phyloP scores from a whole-genome alignment of 768 basidiomycete species.

The Boletus speciosus region DNA sequence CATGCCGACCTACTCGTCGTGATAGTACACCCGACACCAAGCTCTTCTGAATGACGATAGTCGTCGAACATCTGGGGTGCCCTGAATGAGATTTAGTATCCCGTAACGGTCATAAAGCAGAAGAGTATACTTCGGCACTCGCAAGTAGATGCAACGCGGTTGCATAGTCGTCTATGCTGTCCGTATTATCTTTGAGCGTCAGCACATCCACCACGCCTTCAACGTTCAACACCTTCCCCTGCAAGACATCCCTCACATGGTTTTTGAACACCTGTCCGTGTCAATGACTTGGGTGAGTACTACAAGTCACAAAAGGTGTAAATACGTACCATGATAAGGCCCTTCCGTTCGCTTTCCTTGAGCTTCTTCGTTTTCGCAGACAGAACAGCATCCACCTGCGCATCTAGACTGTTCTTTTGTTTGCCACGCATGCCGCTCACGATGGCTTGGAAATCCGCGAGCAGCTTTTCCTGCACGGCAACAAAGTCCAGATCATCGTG shows the following conservation, averaged over 20 bases:
- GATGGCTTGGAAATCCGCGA: slow-evolving; percentile 55
- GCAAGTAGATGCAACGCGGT: slow-evolving; percentile 65
- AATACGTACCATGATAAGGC: slow-evolving; percentile 40
- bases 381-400: slow-evolving; percentile 61
- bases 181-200: slow-evolving; percentile 76
- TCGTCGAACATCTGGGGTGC: slow-evolving; percentile 66
- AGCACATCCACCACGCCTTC: slow-evolving; percentile 84
- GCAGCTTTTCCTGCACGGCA: slow-evolving; percentile 71
- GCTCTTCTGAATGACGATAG: slow-evolving; percentile 67
- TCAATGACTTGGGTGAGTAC: background rate
- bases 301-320: background rate
- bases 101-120: background rate
- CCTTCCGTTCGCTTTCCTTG: slow-evolving; percentile 41
- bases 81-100: slow-evolving; percentile 37
- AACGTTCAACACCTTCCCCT: slow-evolving; percentile 67
- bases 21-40: slow-evolving; percentile 86
- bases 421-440: slow-evolving; percentile 47
- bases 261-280: slow-evolving; percentile 61
- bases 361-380: slow-evolving; percentile 48
- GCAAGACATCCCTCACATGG: slow-evolving; percentile 62
- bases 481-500: slow-evolving; percentile 87
- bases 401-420: slow-evolving; percentile 61
- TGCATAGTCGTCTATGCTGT: slow-evolving; percentile 58
- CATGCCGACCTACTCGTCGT: slow-evolving; percentile 69
- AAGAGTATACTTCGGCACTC: slow-evolving; percentile 45